phyloP scores from a whole-genome alignment of 2,329 filamentous ascomycete genomes.

The Sporothrix inflata region DNA sequence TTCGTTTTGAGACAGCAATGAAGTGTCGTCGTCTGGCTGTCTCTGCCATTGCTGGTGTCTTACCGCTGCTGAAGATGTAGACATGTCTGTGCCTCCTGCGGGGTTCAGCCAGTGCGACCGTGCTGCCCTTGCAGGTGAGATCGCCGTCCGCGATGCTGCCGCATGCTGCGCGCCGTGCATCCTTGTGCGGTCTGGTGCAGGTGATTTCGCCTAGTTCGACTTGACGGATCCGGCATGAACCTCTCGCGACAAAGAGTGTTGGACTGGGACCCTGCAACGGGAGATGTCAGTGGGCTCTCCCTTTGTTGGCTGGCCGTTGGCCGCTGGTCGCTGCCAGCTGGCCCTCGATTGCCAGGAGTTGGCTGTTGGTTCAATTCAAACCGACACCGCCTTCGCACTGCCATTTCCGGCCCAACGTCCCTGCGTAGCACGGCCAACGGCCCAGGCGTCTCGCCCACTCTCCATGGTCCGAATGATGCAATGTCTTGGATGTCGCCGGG shows the following conservation, averaged over 20 bases:
- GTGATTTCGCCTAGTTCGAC: neutral
- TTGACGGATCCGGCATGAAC: constrained; percentile 10
- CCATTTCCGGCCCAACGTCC: neutral
- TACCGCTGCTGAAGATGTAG: neutral
- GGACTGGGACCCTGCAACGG: neutral
- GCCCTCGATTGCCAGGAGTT: neutral
- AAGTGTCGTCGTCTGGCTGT: too few species aligned
- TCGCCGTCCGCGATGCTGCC: constrained; percentile 5
- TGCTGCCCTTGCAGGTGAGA: constrained; percentile 12
- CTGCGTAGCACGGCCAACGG: neutral
- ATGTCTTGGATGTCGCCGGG: neutral
- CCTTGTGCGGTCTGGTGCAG: neutral
- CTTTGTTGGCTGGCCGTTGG: constrained; percentile 19
- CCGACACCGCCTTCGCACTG: neutral
- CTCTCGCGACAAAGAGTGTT: neutral
- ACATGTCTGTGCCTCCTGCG: neutral
- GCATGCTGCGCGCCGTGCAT: constrained; percentile 1
- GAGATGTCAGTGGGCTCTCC: neutral
- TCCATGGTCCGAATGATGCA: neutral
- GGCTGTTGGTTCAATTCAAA: neutral
- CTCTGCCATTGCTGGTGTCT: neutral
- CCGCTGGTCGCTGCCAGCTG: neutral
- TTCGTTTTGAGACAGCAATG: neutral
- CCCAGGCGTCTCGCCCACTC: neutral
- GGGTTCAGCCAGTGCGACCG: neutral